Evolutionary conservation across 306 rosid species (phyloP).

Genomic region (Vigna nakashimae): DNA sequence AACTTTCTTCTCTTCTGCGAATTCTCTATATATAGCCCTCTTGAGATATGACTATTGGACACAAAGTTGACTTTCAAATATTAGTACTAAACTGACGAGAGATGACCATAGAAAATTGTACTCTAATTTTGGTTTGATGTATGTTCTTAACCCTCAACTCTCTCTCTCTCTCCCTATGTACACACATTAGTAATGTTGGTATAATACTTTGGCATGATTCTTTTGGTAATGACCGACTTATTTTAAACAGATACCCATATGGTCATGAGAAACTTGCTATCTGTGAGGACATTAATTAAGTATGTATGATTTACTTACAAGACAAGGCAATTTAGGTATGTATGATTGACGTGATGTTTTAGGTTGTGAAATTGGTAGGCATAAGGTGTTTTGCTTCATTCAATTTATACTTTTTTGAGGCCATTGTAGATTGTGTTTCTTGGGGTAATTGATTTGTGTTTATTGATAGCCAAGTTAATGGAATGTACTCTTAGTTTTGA

Average conservation of each 20-base stretch:
- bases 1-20: no score
- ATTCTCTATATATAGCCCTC: no score
- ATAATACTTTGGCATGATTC: conserved; percentile 37
- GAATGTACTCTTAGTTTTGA: background rate
- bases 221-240: conserved; percentile 36
- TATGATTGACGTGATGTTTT: background rate
- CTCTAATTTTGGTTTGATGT: conserved; percentile 95
- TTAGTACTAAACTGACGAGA: conserved; percentile 97
- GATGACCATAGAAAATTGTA: conserved; percentile 92
- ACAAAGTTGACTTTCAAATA: background rate
- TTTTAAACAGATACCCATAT: conserved; percentile 76
- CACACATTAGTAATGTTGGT: no score
- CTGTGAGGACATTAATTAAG: conserved; percentile 97
- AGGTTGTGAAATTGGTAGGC: conserved; percentile 24
- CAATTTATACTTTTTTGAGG: conserved; percentile 10
- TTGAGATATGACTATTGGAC: no score
- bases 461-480: conserved; percentile 14
- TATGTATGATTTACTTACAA: conserved; percentile 59
- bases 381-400: conserved; percentile 16
- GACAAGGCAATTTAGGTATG: background rate
- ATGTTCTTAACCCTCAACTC: conserved; percentile 49
- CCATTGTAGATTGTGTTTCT: conserved; percentile 18
- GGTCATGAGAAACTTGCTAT: conserved; percentile 97
- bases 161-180: no score
- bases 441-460: conserved; percentile 15